Evolutionary conservation across 306 rosid genomes (phyloP), one percentile per base, ranked within the genome.

Genomic region (Prunus padus): DNA sequence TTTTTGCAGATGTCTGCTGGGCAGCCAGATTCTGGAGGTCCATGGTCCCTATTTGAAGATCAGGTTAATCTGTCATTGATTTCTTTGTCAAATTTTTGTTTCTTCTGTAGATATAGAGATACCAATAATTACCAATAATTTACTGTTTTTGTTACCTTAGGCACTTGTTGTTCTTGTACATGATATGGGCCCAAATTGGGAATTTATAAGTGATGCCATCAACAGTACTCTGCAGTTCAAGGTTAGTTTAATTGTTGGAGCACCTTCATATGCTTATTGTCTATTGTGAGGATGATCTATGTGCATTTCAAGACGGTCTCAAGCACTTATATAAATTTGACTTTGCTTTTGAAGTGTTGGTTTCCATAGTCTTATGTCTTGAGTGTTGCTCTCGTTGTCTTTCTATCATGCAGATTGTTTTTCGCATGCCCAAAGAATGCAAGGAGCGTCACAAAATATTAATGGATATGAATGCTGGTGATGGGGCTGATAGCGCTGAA

Each of bases 151-250:
- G 18, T 57, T 75, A 40, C 76, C 30, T 75, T 78, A 87, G 87
- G 99, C 98, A 75, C 98, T 96, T 82, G 98, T 96, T 85, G 99
- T 96, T 65, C 87, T 92, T 72, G 99, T 92, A 60, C 99, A 96
- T 80, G 99, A 96, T 82, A 90, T 96, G 99, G 99, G 99, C 75
- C 99, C 92, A 28, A 96, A 96, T 73, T 96, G 99, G 99, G 99
- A 96, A 92, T 92, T 96, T 57, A 86, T 96, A 60, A 91, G 98
- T 57, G 99, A 96, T 84, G 97, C 96, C 65, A 87, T 96, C 77
- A 96, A 91, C 80, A 89, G 91, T 76, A 88, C 94, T 31, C 82
- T 96, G 77, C 99, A 92, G 67, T 87, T 96, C 59, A 92, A 92
- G 98, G 99, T 96, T 82, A 73, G 71, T 59, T 23, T 65, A 11